Evolutionary conservation across 176 grass and related monocot genomes (phyloP).

Genomic region (Oropetium thomaeum): DNA sequence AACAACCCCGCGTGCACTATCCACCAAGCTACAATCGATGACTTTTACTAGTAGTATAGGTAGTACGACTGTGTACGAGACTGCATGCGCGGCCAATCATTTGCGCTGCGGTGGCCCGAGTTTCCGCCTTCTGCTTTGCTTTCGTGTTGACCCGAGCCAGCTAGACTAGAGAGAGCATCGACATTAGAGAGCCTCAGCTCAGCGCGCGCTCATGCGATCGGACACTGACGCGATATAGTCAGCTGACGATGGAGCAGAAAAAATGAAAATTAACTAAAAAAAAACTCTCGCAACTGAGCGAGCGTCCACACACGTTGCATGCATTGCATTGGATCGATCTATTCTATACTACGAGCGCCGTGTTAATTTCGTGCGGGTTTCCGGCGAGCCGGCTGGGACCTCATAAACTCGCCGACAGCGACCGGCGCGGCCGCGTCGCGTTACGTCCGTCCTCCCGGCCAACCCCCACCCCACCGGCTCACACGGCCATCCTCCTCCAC

Average conservation of each 20-base stretch:
- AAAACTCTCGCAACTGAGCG: background rate
- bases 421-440: background rate
- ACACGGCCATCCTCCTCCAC: background rate
- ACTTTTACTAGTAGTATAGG: no score
- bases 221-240: background rate
- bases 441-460: background rate
- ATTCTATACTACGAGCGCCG: background rate
- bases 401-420: background rate
- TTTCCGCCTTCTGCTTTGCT: background rate
- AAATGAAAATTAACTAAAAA: background rate
- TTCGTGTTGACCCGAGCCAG: background rate
- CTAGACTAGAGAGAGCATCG: no score
- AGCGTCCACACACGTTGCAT: background rate
- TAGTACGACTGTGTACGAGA: no score
- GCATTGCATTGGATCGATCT: background rate
- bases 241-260: background rate
- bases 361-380: background rate
- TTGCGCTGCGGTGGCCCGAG: background rate
- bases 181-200: no score
- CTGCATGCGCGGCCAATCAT: background rate
- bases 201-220: no score
- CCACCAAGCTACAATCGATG: background rate
- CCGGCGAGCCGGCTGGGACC: background rate
- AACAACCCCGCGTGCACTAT: background rate
- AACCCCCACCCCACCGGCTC: background rate